Base-by-base conservation (phyloP, 2,329 filamentous ascomycete species). In the Neurospora sp. region DNA sequence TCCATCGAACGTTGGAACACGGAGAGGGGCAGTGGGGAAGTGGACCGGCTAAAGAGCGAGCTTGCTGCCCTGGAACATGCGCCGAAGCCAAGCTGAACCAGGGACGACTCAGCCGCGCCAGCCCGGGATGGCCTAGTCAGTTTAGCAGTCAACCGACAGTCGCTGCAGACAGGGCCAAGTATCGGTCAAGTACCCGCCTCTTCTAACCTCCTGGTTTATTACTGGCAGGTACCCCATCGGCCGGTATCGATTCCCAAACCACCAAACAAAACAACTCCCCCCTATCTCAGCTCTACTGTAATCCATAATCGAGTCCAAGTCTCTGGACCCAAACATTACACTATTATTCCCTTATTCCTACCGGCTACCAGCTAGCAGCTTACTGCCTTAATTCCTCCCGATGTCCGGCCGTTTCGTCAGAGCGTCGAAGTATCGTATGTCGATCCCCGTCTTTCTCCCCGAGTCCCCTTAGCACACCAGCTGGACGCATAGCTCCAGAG, bases 401-500 rank as follows among this genome's bases (percentile, higher is more conserved):
- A 89, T 89, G 87, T 82, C 87, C 78, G 85, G 86, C 79, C 87
- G 88, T 79, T 90, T 90, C 79, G 88, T 89, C 80, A 85, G 88
- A 81, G 85, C 87, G 81, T 90, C 88, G 80, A 90, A 90, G 78
- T 90, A 89, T 82, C 87, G 88, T 90, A 83, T 78, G 87, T 83
- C 46, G 70, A 70, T 69, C 71, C 69, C 33, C 39, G 36, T 68
- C 33, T 57, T 5, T 19, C 23, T 66, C 23, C 28, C 33, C 41
- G n/a, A 46, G 41, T 11, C 41, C n/a, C 41, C n/a, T 46, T 46
- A 19, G 41, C n/a, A 46, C 41, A 19, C 41, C 72, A 70, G 36
- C 10, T 66, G 19, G 37, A 62, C 38, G 39, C 17, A 28, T 41
- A 46, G 66, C 67, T 36, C 67, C 15, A 33, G 38, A n/a, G 36